A percentile compares a stretch with the other conserved stretches of the same genome.
Evolutionary conservation across 768 basidiomycete genomes (phyloP).

Genomic region (Auricularia heimuer): DNA sequence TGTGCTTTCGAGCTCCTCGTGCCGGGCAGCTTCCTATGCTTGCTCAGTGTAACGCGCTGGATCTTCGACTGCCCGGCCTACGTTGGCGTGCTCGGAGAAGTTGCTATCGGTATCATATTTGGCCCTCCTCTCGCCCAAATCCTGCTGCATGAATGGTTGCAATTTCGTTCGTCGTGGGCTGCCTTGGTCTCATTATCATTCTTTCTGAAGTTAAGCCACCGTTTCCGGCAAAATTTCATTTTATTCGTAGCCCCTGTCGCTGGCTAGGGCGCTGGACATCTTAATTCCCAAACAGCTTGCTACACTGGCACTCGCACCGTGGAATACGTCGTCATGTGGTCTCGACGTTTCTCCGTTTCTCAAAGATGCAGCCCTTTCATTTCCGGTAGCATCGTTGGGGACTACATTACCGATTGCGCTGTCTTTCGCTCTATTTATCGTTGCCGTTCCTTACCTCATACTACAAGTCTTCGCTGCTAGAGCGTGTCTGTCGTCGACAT

Average conservation of each 20-base stretch:
- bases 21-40: not conserved
- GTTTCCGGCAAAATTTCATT: not conserved
- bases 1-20: not conserved
- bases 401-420: slow-evolving; percentile 41
- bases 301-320: not conserved
- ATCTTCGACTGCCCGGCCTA: slow-evolving; percentile 18
- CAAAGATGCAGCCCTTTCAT: slow-evolving; percentile 36
- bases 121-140: slow-evolving; percentile 42
- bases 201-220: slow-evolving; percentile 16
- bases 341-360: not conserved
- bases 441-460: slow-evolving; percentile 25
- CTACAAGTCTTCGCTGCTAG: slow-evolving; percentile 52
- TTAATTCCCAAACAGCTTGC: no score
- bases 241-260: no score
- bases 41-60: not conserved
- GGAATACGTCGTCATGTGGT: not conserved
- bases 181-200: slow-evolving; percentile 30
- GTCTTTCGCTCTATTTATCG: slow-evolving; percentile 34
- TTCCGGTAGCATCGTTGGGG: slow-evolving; percentile 41
- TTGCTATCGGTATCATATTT: slow-evolving; percentile 45
- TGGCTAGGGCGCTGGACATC: no score
- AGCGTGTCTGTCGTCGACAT: slow-evolving; percentile 52
- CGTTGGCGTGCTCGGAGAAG: slow-evolving; percentile 42
- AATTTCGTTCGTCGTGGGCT: slow-evolving; percentile 26
- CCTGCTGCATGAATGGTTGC: slow-evolving; percentile 30